phyloP scores from a whole-genome alignment of 1,284 basidiomycete species.

The Cystobasidium sp. region DNA sequence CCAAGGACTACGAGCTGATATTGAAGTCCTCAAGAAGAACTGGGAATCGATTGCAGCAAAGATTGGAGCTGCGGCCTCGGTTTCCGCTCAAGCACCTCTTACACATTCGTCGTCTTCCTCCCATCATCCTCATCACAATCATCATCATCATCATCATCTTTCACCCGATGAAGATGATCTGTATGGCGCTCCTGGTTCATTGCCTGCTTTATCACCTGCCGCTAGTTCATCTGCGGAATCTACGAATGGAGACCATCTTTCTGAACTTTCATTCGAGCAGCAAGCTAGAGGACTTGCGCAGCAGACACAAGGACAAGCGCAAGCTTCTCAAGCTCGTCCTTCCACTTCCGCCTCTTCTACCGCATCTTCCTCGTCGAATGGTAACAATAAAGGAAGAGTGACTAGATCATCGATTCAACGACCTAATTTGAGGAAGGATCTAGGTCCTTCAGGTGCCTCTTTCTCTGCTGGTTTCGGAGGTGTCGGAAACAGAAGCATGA shows the following conservation, averaged over 20 bases:
- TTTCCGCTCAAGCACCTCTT: conserved; percentile 42
- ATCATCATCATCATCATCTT: conserved; percentile 17
- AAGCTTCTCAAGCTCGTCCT: conserved; percentile 11
- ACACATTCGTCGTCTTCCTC: conserved; percentile 3
- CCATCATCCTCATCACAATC: conserved; percentile 35
- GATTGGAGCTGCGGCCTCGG: conserved; percentile 57
- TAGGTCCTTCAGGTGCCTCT: conserved; percentile 66
- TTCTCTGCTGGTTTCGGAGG: conserved; percentile 66
- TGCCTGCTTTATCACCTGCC: conserved; percentile 20
- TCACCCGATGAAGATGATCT: conserved; percentile 48
- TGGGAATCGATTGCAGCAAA: conserved; percentile 55
- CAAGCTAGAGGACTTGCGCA: conserved; percentile 24
- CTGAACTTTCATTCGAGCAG: conserved; percentile 42
- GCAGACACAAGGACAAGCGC: conserved; percentile 19
- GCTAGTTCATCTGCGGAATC: conserved; percentile 38
- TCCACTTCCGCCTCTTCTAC: conserved; percentile 22
- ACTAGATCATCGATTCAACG: conserved; percentile 56
- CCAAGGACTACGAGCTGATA: conserved; percentile 78
- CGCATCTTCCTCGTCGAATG: conserved; percentile 42
- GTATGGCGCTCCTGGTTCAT: conserved; percentile 43
- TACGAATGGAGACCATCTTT: conserved; percentile 43
- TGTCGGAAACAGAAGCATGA: conserved; percentile 70
- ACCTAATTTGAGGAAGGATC: conserved; percentile 81
- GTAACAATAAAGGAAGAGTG: conserved; percentile 14
- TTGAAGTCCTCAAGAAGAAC: conserved; percentile 75